Conservation (phyloP, 139 green algal species). For the Chlamydomonas schloesseri region DNA sequence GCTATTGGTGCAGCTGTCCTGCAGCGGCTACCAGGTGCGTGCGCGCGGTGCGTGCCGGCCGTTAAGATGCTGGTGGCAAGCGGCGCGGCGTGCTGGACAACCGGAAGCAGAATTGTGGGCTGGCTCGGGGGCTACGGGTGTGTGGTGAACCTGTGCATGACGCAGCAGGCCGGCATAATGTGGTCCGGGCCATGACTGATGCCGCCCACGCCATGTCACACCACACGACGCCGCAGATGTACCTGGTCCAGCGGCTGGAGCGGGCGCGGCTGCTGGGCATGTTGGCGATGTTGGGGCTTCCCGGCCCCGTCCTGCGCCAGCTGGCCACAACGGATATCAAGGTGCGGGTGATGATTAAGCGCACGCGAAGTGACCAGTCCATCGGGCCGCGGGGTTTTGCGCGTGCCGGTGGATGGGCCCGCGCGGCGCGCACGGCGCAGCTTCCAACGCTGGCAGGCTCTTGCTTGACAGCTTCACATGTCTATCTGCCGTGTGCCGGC, state of each 20-base stretch:
- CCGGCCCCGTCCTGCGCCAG: conserved; percentile 30
- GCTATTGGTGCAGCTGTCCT: not conserved
- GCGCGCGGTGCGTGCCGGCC: too few species aligned
- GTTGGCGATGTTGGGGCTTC: conserved; percentile 30
- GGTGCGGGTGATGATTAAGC: too few species aligned
- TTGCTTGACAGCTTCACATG: not conserved
- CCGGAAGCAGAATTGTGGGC: too few species aligned
- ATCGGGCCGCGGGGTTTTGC: not conserved
- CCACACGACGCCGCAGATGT: not conserved
- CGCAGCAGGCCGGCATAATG: not conserved
- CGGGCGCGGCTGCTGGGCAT: conserved; percentile 28
- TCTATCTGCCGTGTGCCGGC: too few species aligned
- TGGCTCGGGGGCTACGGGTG: too few species aligned
- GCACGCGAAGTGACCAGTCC: too few species aligned
- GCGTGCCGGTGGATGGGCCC: too few species aligned
- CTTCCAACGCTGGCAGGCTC: not conserved
- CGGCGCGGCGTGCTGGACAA: too few species aligned
- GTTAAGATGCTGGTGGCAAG: too few species aligned
- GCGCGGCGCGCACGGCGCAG: not conserved
- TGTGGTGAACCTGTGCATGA: not conserved
- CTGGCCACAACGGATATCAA: conserved; percentile 22
- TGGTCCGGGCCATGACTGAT: not conserved
- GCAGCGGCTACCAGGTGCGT: not conserved
- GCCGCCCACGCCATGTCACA: not conserved
- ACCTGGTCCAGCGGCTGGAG: conserved; percentile 27